Evolutionary conservation across 805 yeast species (phyloP), one percentile per base, ranked within the genome.

Genomic region (Candida sanyiensis): DNA sequence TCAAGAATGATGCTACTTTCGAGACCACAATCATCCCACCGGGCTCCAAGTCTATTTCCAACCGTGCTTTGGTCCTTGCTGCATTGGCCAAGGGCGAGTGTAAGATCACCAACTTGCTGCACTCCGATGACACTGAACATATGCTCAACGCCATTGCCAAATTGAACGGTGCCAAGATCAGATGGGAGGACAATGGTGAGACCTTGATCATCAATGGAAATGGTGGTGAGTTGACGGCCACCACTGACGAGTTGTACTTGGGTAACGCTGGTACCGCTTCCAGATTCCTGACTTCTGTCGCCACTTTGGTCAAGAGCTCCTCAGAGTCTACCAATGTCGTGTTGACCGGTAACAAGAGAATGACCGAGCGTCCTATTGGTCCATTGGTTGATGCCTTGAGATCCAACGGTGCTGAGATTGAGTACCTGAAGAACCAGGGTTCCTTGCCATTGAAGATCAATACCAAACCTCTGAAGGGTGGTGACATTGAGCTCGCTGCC

Each of bases 211-310:
- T 90, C 22, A 75, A 77, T 36, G 89, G 90, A 38, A 89, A 89
- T 46, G 93, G 93, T 43, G 97, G 97, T 41, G 64, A 77, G 22
- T 61, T 86, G 46, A 52, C 67, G 22, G 81, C 94, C 4, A 73
- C 80, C 35, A 63, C 66, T 13, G 76, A 79, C 37, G 83, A 79
- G 45, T 67, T 93, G 41, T 93, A 87, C 62, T 70, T 93, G 46
- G 98, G 98, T 42, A 93, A 93, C 57, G 97, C 98, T 1, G 98
- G 98, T 49, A 93, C 98, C 31, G 97, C 98, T 4, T 85, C 97
- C 6, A 75, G 98, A 54, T 93, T 93, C 61, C 72, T 93, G 56
- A 85, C 97, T 3, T 77, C 96, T 2, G 90, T 93, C 21, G 96
- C 95, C 15, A 74, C 95, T n/a, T 67, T 89, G 44, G 95, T 84